Evolutionary conservation across 352 stramenopile species (phyloP).

Genomic region (Phytophthora capsici): DNA sequence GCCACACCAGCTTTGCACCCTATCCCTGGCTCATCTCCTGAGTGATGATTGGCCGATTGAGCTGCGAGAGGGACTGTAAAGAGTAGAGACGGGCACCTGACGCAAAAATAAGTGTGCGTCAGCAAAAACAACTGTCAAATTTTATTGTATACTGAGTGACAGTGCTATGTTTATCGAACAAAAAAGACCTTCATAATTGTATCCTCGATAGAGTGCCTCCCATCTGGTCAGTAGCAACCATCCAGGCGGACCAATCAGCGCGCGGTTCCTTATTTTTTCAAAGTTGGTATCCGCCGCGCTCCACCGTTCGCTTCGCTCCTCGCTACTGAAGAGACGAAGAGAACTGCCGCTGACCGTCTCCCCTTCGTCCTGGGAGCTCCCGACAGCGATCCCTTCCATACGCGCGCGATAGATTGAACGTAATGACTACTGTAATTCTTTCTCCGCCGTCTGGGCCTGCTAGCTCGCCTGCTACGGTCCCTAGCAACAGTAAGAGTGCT

Average conservation of each 20-base stretch:
- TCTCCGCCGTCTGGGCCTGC: slow-evolving; percentile 38
- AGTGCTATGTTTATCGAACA: too few relatives aligned
- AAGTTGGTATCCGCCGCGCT: slow-evolving; percentile 22
- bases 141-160: not conserved
- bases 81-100: slow-evolving; percentile 1
- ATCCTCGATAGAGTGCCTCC: slow-evolving; percentile 10
- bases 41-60: slow-evolving; percentile 14
- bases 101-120: slow-evolving; percentile 15
- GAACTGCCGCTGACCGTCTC: not conserved
- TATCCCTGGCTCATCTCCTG: slow-evolving; percentile 1
- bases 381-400: not conserved
- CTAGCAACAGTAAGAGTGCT: slow-evolving; percentile 30
- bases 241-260: slow-evolving; percentile 9
- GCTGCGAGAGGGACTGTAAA: slow-evolving; percentile 14
- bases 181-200: not conserved
- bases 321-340: slow-evolving; percentile 8
- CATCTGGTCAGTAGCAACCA: slow-evolving; percentile 9
- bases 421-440: slow-evolving; percentile 68
- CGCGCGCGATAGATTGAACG: not conserved
- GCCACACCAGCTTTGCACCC: not conserved
- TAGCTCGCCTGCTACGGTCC: slow-evolving; percentile 25
- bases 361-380: slow-evolving; percentile 11
- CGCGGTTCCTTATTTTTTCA: slow-evolving; percentile 28
- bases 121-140: not conserved
- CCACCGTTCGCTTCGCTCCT: slow-evolving; percentile 26